phyloP scores from a whole-genome alignment of 75 land plant species.

The Pinus tabuliformis region DNA sequence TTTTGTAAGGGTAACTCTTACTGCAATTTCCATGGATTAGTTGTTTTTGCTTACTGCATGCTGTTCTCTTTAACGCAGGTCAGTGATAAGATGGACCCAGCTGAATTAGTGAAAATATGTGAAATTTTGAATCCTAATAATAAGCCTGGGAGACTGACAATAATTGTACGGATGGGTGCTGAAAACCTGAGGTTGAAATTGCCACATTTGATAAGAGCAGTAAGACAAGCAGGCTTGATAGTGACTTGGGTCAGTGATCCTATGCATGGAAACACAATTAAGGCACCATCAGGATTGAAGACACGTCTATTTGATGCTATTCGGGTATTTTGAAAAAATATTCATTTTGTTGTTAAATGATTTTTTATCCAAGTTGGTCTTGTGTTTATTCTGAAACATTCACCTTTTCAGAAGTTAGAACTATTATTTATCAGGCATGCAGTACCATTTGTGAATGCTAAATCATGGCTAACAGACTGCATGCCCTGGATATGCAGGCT shows the following conservation, averaged over 20 bases:
- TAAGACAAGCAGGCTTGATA: conserved; percentile 63
- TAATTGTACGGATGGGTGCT: conserved; percentile 70
- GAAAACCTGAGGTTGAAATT: conserved; percentile 67
- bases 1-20: too few relatives aligned
- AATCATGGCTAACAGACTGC: too few relatives aligned
- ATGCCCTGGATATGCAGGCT: conserved; percentile 26
- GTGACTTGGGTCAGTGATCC: conserved; percentile 92
- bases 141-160: conserved; percentile 79
- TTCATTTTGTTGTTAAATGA: not conserved
- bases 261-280: conserved; percentile 85
- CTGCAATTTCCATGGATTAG: too few relatives aligned
- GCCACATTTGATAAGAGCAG: conserved; percentile 74
- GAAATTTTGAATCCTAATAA: conserved; percentile 72
- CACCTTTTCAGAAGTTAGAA: too few relatives aligned
- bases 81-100: conserved; percentile 84
- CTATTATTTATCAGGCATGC: too few relatives aligned
- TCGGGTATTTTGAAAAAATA: conserved; percentile 22
- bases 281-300: conserved; percentile 60
- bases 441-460: too few relatives aligned
- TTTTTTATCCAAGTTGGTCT: too few relatives aligned
- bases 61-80: conserved; percentile 24
- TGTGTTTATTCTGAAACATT: too few relatives aligned
- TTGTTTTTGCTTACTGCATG: too few relatives aligned
- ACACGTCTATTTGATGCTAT: conserved; percentile 76
- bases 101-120: conserved; percentile 61